Evolutionary conservation across 495 filamentous ascomycete genomes (phyloP).

Genomic region (Thermochaetoides thermophila): DNA sequence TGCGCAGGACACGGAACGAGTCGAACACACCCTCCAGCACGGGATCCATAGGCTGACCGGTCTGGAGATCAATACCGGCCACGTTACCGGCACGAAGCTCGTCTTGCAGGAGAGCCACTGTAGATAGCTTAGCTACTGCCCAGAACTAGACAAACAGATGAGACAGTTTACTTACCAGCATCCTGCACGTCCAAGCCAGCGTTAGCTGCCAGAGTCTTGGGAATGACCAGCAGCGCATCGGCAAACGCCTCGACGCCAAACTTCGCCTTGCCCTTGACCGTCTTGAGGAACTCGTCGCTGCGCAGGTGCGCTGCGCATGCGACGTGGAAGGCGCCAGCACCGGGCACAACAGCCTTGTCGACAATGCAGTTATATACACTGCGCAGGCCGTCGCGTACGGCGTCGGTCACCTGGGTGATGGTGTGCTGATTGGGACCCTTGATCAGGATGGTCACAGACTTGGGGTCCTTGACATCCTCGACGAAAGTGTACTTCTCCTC

Average conservation of each 20-base stretch:
- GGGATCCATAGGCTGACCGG: conserved; percentile 93
- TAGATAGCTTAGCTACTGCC: conserved; percentile 6
- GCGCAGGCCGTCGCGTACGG: conserved; percentile 87
- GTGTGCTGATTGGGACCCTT: conserved; percentile 96
- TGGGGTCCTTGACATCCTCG: conserved; percentile 96
- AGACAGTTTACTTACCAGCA: conserved; percentile 48
- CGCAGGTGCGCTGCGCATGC: conserved; percentile 82
- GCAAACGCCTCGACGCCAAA: conserved; percentile 89
- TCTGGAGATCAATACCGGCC: conserved; percentile 72
- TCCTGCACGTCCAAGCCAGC: conserved; percentile 95
- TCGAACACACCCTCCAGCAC: conserved; percentile 85
- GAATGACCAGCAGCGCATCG: conserved; percentile 84
- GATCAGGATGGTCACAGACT: conserved; percentile 96
- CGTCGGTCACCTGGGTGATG: conserved; percentile 89
- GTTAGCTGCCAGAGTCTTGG: conserved; percentile 93
- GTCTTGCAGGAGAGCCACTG: conserved; percentile 73
- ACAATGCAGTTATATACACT: conserved; percentile 99
- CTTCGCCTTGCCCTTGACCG: conserved; percentile 93
- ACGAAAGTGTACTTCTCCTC: conserved; percentile 99
- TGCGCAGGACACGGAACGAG: conserved; percentile 85
- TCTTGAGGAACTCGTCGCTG: conserved; percentile 66
- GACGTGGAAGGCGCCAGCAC: conserved; percentile 91
- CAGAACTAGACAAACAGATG: conserved; percentile 1
- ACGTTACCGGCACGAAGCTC: conserved; percentile 71
- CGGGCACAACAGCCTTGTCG: conserved; percentile 85